These are phyloP conservation scores for Backusella circina DNA, from an alignment of 192 early-diverging fungal species.

Conservation along the genomic window DNA sequence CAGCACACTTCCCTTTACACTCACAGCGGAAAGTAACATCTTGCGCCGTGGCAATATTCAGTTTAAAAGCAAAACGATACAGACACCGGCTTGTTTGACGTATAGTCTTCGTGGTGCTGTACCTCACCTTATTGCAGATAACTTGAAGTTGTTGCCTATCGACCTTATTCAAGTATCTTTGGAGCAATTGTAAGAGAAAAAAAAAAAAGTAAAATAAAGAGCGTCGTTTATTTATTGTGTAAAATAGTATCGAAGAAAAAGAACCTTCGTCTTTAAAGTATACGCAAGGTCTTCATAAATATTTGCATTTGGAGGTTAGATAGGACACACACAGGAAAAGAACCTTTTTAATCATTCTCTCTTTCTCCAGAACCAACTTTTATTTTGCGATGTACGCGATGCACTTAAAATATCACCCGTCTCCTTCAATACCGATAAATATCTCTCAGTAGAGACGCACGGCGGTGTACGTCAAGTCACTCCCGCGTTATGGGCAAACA, in stretches of 20 bases:
- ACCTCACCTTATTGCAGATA: constrained; percentile 53
- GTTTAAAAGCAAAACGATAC: constrained; percentile 22
- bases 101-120: constrained; percentile 51
- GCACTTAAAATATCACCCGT: constrained; percentile 31
- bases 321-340: too few species aligned
- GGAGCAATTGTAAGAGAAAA: constrained; percentile 43
- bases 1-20: constrained; percentile 6
- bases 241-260: constrained; percentile 34
- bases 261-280: constrained; percentile 36
- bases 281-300: constrained; percentile 42
- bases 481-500: constrained; percentile 37
- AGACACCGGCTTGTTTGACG: constrained; percentile 52
- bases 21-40: neutral
- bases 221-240: neutral
- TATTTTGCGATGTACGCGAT: constrained; percentile 50
- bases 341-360: constrained; percentile 2
- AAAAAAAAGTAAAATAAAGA: neutral
- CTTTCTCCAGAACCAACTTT: constrained; percentile 19
- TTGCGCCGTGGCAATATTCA: constrained; percentile 26
- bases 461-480: constrained; percentile 52
- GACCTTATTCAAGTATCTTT: constrained; percentile 42
- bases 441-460: constrained; percentile 44
- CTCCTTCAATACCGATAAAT: constrained; percentile 46
- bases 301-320: constrained; percentile 37
- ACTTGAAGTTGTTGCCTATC: constrained; percentile 36